phyloP scores from a whole-genome alignment of 2,329 filamentous ascomycete species.

The Stemphylium vesicarium region DNA sequence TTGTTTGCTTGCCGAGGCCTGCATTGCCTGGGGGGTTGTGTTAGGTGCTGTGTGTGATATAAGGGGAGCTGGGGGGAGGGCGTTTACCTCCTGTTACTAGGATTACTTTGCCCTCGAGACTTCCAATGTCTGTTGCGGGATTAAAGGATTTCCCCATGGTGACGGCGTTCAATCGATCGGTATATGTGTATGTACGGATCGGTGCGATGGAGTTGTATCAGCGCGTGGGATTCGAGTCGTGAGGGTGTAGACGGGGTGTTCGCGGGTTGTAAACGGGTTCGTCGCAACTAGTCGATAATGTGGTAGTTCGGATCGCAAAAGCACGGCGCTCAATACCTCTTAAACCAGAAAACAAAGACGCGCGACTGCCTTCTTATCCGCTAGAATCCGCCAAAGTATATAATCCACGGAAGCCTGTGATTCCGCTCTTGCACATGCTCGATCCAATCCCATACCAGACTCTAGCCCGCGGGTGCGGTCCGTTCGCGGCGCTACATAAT shows the following conservation, averaged over 20 bases:
- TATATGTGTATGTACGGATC: neutral
- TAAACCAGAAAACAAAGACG: too few species aligned
- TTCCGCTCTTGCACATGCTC: too few species aligned
- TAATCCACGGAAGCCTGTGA: too few species aligned
- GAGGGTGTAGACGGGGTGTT: constrained; percentile 7
- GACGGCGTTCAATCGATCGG: constrained; percentile 11
- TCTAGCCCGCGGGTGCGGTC: neutral
- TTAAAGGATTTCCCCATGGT: constrained; percentile 32
- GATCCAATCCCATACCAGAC: too few species aligned
- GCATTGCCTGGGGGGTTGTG: constrained; percentile 47
- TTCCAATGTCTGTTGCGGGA: constrained; percentile 32
- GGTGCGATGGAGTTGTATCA: constrained; percentile 16
- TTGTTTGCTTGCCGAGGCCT: constrained; percentile 56
- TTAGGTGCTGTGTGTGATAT: constrained; percentile 1
- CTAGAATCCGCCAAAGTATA: too few species aligned
- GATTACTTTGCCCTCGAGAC: constrained; percentile 42
- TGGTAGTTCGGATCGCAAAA: neutral
- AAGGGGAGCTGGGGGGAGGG: neutral
- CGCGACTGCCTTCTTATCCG: too few species aligned
- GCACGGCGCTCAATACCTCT: neutral
- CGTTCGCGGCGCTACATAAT: neutral
- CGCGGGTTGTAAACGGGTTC: neutral
- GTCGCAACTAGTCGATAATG: neutral
- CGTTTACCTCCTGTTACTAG: constrained; percentile 45
- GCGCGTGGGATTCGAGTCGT: constrained; percentile 4